Conservation (phyloP, 163 green algal genomes). For the Prototheca wickerhamii region DNA sequence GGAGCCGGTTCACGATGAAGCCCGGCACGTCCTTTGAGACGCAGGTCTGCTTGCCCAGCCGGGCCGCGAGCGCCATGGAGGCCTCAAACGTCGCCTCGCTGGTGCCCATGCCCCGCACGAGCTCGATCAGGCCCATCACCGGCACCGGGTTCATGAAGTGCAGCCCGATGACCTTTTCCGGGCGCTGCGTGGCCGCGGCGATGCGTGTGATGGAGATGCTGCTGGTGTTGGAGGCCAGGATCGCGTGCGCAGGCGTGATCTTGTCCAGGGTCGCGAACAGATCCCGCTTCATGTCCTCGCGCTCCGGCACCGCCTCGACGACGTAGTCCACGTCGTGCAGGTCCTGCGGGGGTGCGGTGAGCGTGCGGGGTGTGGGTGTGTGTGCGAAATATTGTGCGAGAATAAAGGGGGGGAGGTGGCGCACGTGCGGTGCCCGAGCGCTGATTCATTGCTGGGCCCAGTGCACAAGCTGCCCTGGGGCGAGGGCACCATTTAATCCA, state of each 20-base stretch:
- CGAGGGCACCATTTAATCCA: too few species aligned
- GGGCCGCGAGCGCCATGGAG: constrained; percentile 41
- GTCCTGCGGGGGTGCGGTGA: constrained; percentile 21
- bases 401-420: background rate
- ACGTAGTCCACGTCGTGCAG: constrained; percentile 68
- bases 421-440: too few species aligned
- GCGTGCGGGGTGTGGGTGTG: background rate
- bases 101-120: constrained; percentile 69
- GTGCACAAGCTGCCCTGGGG: too few species aligned
- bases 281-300: constrained; percentile 64
- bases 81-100: constrained; percentile 48
- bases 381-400: background rate
- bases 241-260: constrained; percentile 38
- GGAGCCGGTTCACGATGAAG: constrained; percentile 91
- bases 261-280: constrained; percentile 67
- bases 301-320: constrained; percentile 77
- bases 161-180: constrained; percentile 67
- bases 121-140: constrained; percentile 67
- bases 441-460: too few species aligned
- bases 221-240: constrained; percentile 85
- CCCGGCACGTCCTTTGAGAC: constrained; percentile 48
- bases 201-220: constrained; percentile 89
- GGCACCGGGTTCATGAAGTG: constrained; percentile 86
- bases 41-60: constrained; percentile 66
- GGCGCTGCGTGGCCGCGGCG: constrained; percentile 59